Percentiles rank a stretch among this genome's conserved stretches.
phyloP scores from a whole-genome alignment of 2,329 filamentous ascomycete species.

The Coccinonectria pachysandricola region DNA sequence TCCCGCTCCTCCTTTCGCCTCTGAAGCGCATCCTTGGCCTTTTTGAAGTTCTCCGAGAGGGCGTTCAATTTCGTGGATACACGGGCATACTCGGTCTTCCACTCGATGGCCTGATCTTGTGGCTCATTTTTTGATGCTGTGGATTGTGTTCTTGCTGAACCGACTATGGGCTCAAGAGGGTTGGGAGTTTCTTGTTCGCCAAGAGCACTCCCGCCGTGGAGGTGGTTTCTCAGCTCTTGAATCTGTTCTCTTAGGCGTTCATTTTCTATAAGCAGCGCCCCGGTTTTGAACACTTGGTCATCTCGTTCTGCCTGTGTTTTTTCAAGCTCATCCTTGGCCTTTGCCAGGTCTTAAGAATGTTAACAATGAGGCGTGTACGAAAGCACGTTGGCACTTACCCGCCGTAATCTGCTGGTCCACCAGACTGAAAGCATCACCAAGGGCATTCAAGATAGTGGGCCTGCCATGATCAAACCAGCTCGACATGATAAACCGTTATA shows the following conservation, averaged over 20 bases:
- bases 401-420: constrained; percentile 28
- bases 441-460: constrained; percentile 28
- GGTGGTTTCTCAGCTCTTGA: no score
- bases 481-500: constrained; percentile 22
- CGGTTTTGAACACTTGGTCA: constrained; percentile 5
- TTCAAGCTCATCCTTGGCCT: constrained; percentile 31
- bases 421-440: constrained; percentile 29
- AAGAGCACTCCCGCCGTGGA: no score
- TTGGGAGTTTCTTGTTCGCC: no score
- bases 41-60: constrained; percentile 31
- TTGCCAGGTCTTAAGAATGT: constrained; percentile 22
- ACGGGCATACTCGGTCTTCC: constrained; percentile 25
- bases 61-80: constrained; percentile 31
- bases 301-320: constrained; percentile 11
- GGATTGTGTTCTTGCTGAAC: constrained; percentile 1
- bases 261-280: constrained; percentile 12
- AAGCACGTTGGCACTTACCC: constrained; percentile 17
- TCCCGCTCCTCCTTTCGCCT: constrained; percentile 33
- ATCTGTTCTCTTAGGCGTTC: constrained; percentile 10
- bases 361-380: constrained; percentile 5
- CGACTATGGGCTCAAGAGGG: no score
- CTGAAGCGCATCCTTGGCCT: constrained; percentile 26
- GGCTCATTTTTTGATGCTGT: constrained; percentile 5
- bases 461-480: constrained; percentile 30
- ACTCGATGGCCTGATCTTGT: no score